Percentiles rank a stretch among this genome's conserved stretches.
Conservation (phyloP, 192 early-diverging fungal genomes). For the Gigaspora rosea region DNA sequence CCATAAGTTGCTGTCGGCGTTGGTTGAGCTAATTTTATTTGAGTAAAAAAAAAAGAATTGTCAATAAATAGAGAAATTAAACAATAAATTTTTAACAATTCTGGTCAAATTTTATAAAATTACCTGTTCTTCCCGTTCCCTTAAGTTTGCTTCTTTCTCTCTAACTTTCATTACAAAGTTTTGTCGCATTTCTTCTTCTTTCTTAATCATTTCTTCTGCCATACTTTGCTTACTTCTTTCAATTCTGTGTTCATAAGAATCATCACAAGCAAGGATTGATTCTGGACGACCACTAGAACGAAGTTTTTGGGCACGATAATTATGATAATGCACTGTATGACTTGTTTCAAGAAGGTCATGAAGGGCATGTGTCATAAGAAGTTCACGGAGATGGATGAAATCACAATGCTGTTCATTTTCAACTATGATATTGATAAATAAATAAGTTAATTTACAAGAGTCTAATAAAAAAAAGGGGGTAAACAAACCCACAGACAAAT, state of each 20-base stretch:
- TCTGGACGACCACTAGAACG: slow-evolving; percentile 72
- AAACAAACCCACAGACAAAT: background rate
- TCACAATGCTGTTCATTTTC: slow-evolving; percentile 80
- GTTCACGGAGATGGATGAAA: slow-evolving; percentile 69
- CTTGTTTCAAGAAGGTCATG: slow-evolving; percentile 84
- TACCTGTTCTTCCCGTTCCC: slow-evolving; percentile 49
- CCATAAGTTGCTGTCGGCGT: slow-evolving; percentile 33
- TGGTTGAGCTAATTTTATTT: slow-evolving; percentile 23
- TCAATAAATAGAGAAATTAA: background rate
- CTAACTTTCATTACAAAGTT: slow-evolving; percentile 53
- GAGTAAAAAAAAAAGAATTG: background rate
- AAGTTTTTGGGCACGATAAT: slow-evolving; percentile 65
- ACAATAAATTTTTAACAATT: background rate
- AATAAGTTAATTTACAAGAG: background rate
- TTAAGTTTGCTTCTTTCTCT: slow-evolving; percentile 49
- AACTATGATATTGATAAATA: slow-evolving; percentile 47
- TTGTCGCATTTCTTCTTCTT: slow-evolving; percentile 74
- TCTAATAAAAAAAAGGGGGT: background rate
- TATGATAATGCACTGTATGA: slow-evolving; percentile 74
- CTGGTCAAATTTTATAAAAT: background rate
- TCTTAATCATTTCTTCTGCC: slow-evolving; percentile 68
- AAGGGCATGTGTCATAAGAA: slow-evolving; percentile 68
- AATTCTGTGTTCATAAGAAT: slow-evolving; percentile 73
- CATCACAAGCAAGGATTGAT: slow-evolving; percentile 80
- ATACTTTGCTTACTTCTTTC: slow-evolving; percentile 63